phyloP scores from a whole-genome alignment of 441 rosid species.

The Erodium chrysanthum region DNA sequence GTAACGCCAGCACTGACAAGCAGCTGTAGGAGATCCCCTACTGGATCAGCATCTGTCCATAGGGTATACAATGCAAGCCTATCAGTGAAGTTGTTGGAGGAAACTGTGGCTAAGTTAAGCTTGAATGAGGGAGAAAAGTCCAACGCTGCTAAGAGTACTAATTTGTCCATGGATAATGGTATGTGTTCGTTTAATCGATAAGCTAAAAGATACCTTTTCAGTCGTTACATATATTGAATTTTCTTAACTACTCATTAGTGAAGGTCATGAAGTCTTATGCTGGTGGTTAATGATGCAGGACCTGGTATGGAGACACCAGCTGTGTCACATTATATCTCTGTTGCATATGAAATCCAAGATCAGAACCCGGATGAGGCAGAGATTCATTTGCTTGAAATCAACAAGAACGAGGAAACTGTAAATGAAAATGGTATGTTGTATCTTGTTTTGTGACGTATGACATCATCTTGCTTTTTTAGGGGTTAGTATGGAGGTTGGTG shows the following conservation, averaged over 20 bases:
- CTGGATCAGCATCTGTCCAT: slow-evolving; percentile 34
- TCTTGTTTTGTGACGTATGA: not conserved
- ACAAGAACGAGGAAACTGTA: too few relatives aligned
- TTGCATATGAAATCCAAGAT: slow-evolving; percentile 10
- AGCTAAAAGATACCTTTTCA: too few relatives aligned
- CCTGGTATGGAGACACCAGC: slow-evolving; percentile 14
- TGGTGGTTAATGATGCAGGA: slow-evolving; percentile 23
- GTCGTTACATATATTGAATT: too few relatives aligned
- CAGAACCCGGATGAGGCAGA: slow-evolving; percentile 15
- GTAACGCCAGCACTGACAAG: slow-evolving; percentile 24
- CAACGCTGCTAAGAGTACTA: slow-evolving; percentile 17
- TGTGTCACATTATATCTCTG: slow-evolving; percentile 13
- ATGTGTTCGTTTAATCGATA: not conserved
- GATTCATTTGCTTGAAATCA: too few relatives aligned
- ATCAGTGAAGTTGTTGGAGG: slow-evolving; percentile 57
- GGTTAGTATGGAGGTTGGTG: not conserved
- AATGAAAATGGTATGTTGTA: slow-evolving; percentile 26
- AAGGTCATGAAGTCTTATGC: slow-evolving; percentile 15
- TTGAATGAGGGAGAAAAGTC: slow-evolving; percentile 33
- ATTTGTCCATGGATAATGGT: not conserved
- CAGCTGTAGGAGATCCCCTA: slow-evolving; percentile 20
- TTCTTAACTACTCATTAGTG: too few relatives aligned
- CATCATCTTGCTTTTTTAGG: not conserved
- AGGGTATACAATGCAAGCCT: slow-evolving; percentile 50
- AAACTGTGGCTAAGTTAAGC: slow-evolving; percentile 42